A percentile compares a stretch with the other conserved stretches of the same genome.
Conservation (phyloP, 768 basidiomycete genomes). For the Imleria badia region DNA sequence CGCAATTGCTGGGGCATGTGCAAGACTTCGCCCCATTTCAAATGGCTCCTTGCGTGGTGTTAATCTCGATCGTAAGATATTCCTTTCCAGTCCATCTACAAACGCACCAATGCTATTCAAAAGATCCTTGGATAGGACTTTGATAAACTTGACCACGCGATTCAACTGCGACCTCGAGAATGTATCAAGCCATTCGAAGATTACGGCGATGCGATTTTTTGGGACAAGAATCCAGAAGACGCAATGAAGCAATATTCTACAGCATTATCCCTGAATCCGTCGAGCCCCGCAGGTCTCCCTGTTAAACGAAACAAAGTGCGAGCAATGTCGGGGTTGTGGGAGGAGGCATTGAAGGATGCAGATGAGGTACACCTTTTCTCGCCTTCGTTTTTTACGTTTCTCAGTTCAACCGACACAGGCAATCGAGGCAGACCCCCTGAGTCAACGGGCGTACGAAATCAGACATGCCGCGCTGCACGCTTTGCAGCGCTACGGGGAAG, state of each 20-base stretch:
- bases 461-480: not conserved
- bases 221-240: not conserved
- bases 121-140: no score
- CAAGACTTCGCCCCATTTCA: no score
- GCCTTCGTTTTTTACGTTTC: no score
- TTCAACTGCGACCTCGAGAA: no score
- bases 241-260: not conserved
- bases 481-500: slow-evolving; percentile 1
- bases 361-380: no score
- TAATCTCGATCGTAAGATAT: no score
- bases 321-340: not conserved
- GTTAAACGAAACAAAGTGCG: not conserved
- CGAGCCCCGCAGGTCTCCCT: not conserved
- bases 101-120: no score
- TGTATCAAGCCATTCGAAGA: not conserved
- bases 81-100: no score
- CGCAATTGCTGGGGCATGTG: no score
- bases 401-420: not conserved
- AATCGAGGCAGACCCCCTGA: not conserved
- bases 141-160: no score
- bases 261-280: not conserved
- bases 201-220: not conserved
- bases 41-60: no score
- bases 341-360: no score
- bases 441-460: not conserved